A percentile compares a stretch with the other conserved stretches of the same genome.
Evolutionary conservation across 768 basidiomycete genomes (phyloP).

Genomic region (Kwoniella sp.): DNA sequence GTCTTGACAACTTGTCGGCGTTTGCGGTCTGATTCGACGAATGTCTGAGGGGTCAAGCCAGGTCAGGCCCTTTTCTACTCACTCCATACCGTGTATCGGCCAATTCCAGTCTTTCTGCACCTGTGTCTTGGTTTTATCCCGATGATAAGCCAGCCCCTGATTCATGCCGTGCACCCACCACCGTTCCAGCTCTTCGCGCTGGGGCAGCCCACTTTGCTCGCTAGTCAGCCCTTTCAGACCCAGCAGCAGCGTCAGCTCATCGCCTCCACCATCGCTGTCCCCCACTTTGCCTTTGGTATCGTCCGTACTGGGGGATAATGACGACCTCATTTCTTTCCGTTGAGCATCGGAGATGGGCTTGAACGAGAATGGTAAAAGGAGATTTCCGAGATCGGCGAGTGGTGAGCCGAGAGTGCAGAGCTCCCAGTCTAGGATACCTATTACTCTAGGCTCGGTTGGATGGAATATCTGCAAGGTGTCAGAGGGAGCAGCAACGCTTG

Average conservation of each 20-base stretch:
- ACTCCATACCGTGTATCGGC: slow-evolving; percentile 77
- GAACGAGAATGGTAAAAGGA: slow-evolving; percentile 78
- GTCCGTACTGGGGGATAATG: not conserved
- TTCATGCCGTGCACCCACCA: slow-evolving; percentile 63
- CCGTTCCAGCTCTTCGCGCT: slow-evolving; percentile 79
- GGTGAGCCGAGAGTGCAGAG: slow-evolving; percentile 92
- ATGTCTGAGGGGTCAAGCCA: no score
- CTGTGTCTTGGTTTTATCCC: not conserved
- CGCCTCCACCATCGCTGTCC: slow-evolving; percentile 57
- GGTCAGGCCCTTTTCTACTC: slow-evolving; percentile 59
- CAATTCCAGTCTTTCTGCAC: slow-evolving; percentile 60
- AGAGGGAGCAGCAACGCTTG: not conserved
- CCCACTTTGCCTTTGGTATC: slow-evolving; percentile 16
- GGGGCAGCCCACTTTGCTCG: slow-evolving; percentile 64
- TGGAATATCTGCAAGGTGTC: slow-evolving; percentile 65
- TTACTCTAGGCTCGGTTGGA: slow-evolving; percentile 83
- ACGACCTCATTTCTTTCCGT: slow-evolving; percentile 3
- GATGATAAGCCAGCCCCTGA: slow-evolving; percentile 31
- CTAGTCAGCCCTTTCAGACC: slow-evolving; percentile 68
- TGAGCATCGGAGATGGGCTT: slow-evolving; percentile 39
- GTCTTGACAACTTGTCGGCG: no score
- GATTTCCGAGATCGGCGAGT: slow-evolving; percentile 87
- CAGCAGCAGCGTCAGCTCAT: slow-evolving; percentile 57
- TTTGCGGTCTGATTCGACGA: not conserved
- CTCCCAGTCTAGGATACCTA: slow-evolving; percentile 97